Evolutionary conservation across 208 protist species (phyloP).

Genomic region (Naegleria gruberi): DNA sequence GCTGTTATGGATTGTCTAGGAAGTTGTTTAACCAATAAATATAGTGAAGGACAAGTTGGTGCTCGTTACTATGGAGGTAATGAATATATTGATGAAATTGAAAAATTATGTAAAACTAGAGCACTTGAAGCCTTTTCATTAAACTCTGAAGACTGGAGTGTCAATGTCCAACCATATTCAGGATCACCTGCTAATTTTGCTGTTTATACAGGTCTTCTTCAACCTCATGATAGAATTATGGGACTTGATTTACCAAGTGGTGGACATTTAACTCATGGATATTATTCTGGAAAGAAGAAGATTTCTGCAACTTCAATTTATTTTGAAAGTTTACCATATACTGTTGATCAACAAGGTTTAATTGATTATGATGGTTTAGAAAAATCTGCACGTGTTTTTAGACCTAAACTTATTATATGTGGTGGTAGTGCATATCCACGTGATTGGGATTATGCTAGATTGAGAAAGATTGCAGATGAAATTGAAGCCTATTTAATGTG

Average conservation of each 20-base stretch:
- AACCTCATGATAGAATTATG: constrained; percentile 96
- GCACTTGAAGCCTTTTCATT: constrained; percentile 86
- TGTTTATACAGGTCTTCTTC: constrained; percentile 87
- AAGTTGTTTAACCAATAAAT: constrained; percentile 97
- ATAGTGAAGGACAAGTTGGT: constrained; percentile 94
- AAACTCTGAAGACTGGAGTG: constrained; percentile 86
- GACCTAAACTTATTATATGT: constrained; percentile 89
- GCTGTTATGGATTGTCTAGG: constrained; percentile 94
- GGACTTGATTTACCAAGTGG: constrained; percentile 77
- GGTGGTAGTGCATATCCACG: constrained; percentile 93
- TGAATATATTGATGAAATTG: constrained; percentile 92
- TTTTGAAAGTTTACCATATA: constrained; percentile 95
- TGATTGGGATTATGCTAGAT: constrained; percentile 88
- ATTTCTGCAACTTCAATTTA: constrained; percentile 93
- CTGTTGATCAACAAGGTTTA: constrained; percentile 68
- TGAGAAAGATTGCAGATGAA: constrained; percentile 58
- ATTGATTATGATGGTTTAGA: constrained; percentile 94
- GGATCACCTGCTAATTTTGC: constrained; percentile 96
- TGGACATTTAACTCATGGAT: constrained; percentile 95
- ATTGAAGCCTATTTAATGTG: constrained; percentile 81
- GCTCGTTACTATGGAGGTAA: constrained; percentile 96
- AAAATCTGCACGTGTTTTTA: constrained; percentile 70
- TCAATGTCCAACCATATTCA: constrained; percentile 98
- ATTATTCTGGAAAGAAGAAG: constrained; percentile 88
- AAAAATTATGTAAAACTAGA: constrained; percentile 78